These are phyloP conservation scores for Tephrocybe sp. DNA, from an alignment of 768 basidiomycete genomes.

Conservation along the genomic window DNA sequence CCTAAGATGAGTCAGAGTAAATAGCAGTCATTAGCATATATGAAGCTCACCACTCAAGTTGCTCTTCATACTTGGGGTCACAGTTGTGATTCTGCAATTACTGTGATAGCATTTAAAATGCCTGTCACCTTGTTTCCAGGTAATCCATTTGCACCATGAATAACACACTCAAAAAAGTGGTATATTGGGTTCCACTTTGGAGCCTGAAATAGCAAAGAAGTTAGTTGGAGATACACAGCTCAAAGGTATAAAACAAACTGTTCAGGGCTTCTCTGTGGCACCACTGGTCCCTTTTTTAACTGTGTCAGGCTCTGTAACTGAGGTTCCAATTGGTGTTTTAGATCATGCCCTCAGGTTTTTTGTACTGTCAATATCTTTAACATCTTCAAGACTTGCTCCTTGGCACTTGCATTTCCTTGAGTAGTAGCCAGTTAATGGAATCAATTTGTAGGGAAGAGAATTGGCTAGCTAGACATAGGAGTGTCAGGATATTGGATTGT, in stretches of 20 bases:
- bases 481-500: too few relatives aligned
- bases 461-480: not conserved
- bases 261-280: not conserved
- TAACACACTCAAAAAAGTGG: not conserved
- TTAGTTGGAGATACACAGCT: not conserved
- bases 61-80: slow-evolving; percentile 5
- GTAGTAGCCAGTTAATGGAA: not conserved
- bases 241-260: not conserved
- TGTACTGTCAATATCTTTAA: not conserved
- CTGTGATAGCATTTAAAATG: slow-evolving; percentile 8
- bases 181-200: slow-evolving; percentile 2
- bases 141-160: not conserved
- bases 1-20: not conserved
- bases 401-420: not conserved
- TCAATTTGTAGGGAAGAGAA: not conserved
- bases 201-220: not conserved
- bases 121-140: slow-evolving; percentile 1
- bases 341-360: not conserved
- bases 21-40: not conserved
- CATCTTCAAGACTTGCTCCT: too few relatives aligned
- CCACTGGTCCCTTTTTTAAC: too few relatives aligned
- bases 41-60: slow-evolving; percentile 5
- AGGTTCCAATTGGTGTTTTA: not conserved
- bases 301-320: not conserved
- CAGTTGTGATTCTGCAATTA: not conserved